Conservation (phyloP, 306 rosid species). For the Fragaria ananassa region DNA sequence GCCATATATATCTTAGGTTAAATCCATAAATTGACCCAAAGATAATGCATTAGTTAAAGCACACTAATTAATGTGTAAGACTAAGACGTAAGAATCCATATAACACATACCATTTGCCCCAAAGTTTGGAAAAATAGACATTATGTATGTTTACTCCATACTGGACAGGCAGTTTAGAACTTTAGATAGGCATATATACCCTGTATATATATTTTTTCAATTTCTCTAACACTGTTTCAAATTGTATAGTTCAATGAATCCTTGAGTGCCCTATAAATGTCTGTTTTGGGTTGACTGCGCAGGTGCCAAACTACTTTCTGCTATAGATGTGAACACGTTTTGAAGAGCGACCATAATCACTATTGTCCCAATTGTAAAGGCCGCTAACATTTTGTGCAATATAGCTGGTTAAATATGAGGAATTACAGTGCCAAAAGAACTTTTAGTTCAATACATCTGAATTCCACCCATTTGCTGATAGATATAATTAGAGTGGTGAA, state of each 20-base stretch:
- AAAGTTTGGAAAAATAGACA: background rate
- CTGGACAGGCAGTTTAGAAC: background rate
- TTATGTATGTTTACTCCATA: background rate
- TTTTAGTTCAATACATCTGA: background rate
- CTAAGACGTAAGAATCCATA: no score
- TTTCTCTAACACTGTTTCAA: background rate
- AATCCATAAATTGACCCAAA: background rate
- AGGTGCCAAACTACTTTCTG: slow-evolving; percentile 19
- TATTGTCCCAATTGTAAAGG: slow-evolving; percentile 10
- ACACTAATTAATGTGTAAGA: background rate
- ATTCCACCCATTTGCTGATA: background rate
- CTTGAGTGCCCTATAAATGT: background rate
- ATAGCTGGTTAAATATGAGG: background rate
- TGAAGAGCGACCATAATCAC: background rate
- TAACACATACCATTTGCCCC: background rate
- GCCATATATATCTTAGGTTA: background rate
- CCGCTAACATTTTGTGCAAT: background rate
- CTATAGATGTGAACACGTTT: slow-evolving; percentile 5
- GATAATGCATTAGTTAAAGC: background rate
- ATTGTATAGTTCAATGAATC: background rate
- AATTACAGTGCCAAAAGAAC: background rate
- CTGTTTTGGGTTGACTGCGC: background rate
- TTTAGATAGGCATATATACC: background rate
- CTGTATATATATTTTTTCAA: background rate
- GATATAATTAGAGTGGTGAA: background rate